Conservation (phyloP, 805 yeast genomes). For the Wickerhamiella hasegawae region DNA sequence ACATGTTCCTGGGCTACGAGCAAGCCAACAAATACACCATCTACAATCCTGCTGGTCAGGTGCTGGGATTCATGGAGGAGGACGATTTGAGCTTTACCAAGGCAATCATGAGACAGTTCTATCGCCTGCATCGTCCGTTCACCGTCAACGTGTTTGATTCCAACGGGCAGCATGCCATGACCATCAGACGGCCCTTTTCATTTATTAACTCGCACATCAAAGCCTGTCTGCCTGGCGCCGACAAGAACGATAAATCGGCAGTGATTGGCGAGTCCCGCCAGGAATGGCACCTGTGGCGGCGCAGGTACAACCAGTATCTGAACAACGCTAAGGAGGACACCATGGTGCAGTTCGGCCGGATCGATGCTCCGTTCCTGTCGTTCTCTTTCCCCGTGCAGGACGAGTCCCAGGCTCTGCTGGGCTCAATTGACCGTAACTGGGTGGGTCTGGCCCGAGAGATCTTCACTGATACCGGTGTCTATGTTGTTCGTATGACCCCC, state of each 20-base stretch:
- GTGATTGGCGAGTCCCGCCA: constrained; percentile 77
- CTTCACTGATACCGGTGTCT: constrained; percentile 90
- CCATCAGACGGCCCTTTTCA: constrained; percentile 67
- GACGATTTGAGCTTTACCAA: constrained; percentile 56
- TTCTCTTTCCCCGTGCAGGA: constrained; percentile 72
- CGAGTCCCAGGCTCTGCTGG: constrained; percentile 42
- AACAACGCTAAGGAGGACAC: constrained; percentile 23
- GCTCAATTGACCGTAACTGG: constrained; percentile 82
- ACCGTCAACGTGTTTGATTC: constrained; percentile 23
- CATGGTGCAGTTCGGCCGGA: constrained; percentile 66
- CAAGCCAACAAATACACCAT: constrained; percentile 69
- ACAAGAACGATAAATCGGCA: constrained; percentile 28
- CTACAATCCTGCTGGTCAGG: constrained; percentile 56
- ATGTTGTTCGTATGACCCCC: constrained; percentile 71
- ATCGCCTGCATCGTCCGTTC: constrained; percentile 69
- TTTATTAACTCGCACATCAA: constrained; percentile 80
- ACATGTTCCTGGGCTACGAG: constrained; percentile 74
- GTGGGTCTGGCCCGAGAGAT: constrained; percentile 87
- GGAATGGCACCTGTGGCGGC: constrained; percentile 89
- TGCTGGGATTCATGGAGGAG: constrained; percentile 69
- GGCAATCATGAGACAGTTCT: constrained; percentile 66
- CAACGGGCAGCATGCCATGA: constrained; percentile 22
- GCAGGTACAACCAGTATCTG: constrained; percentile 65
- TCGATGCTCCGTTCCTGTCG: constrained; percentile 75
- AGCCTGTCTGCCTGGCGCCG: constrained; percentile 39